These are phyloP conservation scores for Trichopus zeylanicus DNA, from an alignment of 116 monocot species.

Conservation along the genomic window DNA sequence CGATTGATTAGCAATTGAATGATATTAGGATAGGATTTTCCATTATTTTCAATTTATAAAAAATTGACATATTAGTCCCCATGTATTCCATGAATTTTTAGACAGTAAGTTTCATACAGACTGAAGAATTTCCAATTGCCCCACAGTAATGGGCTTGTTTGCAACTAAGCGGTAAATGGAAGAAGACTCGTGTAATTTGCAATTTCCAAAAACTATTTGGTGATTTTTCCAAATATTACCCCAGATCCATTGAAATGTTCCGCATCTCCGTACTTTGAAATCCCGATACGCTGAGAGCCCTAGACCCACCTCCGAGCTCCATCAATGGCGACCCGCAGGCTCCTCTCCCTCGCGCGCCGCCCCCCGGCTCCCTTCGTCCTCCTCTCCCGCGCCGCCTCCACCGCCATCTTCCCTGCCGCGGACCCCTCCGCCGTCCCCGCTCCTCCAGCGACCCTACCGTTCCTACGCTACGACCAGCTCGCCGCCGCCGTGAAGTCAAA, in stretches of 20 bases:
- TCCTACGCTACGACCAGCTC: conserved; percentile 56
- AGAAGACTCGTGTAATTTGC: too few relatives aligned
- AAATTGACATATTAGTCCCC: too few relatives aligned
- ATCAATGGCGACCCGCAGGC: conserved; percentile 54
- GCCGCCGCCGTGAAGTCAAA: conserved; percentile 44
- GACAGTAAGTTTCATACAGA: background rate
- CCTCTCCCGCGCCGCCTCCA: background rate
- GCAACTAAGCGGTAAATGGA: too few relatives aligned
- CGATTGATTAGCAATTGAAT: too few relatives aligned
- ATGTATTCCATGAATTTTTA: too few relatives aligned
- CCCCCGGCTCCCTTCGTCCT: background rate
- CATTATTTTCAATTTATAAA: too few relatives aligned
- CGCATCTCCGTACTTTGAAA: too few relatives aligned
- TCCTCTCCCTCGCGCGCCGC: conserved; percentile 31
- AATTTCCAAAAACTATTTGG: too few relatives aligned
- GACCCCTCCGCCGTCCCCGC: conserved; percentile 8
- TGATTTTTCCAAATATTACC: too few relatives aligned
- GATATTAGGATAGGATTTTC: too few relatives aligned
- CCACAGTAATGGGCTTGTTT: conserved; percentile 1
- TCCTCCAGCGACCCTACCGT: conserved; percentile 26
- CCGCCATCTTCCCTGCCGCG: conserved; percentile 20
- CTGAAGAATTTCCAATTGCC: background rate
- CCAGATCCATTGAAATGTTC: too few relatives aligned
- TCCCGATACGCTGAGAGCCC: too few relatives aligned
- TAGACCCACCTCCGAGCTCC: conserved; percentile 7